Conservation (phyloP, 176 grass and related monocot species). For the Metroxylon sagu region DNA sequence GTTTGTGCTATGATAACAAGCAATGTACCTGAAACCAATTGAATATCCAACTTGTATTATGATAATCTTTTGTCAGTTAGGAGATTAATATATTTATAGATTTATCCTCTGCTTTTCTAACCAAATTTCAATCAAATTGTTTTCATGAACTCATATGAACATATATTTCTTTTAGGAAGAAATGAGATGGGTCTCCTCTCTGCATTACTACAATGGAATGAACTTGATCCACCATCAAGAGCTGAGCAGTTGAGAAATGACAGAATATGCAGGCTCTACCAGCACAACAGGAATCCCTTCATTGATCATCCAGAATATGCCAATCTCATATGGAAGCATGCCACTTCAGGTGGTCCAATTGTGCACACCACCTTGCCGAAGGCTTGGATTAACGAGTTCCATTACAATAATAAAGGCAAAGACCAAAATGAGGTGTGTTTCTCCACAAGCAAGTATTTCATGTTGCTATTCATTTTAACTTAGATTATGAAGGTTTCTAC, state of each 20-base stretch:
- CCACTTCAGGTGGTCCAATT: constrained; percentile 10
- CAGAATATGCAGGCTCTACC: constrained; percentile 54
- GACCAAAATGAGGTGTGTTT: constrained; percentile 25
- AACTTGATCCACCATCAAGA: constrained; percentile 62
- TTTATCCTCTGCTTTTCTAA: not conserved
- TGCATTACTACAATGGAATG: constrained; percentile 50
- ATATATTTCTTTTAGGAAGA: constrained; percentile 27
- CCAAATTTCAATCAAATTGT: not conserved
- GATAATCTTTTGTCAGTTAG: no score
- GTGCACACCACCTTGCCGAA: not conserved
- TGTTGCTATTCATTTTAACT: not conserved
- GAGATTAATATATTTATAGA: no score
- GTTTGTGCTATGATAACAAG: no score
- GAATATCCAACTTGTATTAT: no score
- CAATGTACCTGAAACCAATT: no score
- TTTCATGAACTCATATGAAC: constrained; percentile 3
- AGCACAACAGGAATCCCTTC: constrained; percentile 79
- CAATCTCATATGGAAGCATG: constrained; percentile 52
- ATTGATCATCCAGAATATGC: constrained; percentile 68
- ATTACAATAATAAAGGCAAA: constrained; percentile 34
- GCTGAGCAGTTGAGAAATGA: constrained; percentile 53
- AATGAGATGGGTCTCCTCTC: constrained; percentile 69
- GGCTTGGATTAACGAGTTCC: constrained; percentile 36
- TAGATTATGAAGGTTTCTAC: no score
- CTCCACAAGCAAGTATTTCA: not conserved